Evolutionary conservation across 805 yeast genomes (phyloP).

Genomic region (Saturnispora serradocipensis): DNA sequence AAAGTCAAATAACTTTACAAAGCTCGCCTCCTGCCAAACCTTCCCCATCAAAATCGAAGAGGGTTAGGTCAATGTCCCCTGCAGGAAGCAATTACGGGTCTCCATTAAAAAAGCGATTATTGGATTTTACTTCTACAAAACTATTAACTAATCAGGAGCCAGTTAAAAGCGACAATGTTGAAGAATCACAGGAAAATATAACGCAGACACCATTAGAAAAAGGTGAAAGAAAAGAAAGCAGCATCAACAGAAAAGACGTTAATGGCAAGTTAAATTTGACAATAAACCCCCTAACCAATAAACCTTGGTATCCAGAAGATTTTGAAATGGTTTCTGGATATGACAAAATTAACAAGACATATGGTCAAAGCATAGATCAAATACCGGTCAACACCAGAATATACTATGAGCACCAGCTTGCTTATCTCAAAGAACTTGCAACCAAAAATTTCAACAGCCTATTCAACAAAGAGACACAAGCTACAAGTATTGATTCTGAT

Average conservation of each 20-base stretch:
- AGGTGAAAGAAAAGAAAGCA: neutral
- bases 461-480: slow-evolving; percentile 9
- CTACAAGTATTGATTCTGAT: neutral
- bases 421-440: slow-evolving; percentile 16
- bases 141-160: too few species aligned
- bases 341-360: slow-evolving; percentile 4
- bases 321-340: slow-evolving; percentile 25
- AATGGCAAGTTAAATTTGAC: slow-evolving; percentile 17
- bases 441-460: slow-evolving; percentile 19
- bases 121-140: neutral
- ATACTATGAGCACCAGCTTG: slow-evolving; percentile 18
- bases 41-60: neutral
- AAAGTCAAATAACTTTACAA: neutral
- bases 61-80: neutral
- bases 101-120: neutral
- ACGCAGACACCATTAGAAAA: neutral
- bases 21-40: neutral
- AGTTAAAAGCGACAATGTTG: neutral
- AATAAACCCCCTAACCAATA: slow-evolving; percentile 18
- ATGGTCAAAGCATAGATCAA: neutral
- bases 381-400: slow-evolving; percentile 12
- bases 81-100: neutral
- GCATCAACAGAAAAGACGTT: neutral
- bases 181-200: neutral
- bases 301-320: slow-evolving; percentile 31